Percentiles rank a stretch among this genome's conserved stretches.
phyloP scores from a whole-genome alignment of 768 basidiomycete genomes.

The Lactifluus subvellereus region DNA sequence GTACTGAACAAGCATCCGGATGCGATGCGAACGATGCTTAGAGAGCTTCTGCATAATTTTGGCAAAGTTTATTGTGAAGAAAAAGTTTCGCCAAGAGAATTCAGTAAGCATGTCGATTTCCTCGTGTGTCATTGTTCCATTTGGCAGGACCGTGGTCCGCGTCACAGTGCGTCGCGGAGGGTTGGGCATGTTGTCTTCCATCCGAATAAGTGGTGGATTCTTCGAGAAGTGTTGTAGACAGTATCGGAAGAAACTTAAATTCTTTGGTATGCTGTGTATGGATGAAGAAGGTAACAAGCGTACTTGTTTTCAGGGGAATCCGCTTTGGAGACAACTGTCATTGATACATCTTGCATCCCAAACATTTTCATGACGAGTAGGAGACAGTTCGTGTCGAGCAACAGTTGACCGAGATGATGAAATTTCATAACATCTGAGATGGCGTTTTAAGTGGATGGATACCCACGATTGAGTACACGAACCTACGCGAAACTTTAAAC shows the following conservation, averaged over 20 bases:
- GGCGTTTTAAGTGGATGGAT: slow-evolving; percentile 2
- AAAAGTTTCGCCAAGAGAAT: slow-evolving; percentile 98
- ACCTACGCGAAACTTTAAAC: slow-evolving; percentile 97
- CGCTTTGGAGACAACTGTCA: slow-evolving; percentile 78
- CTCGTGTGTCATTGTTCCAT: slow-evolving; percentile 72
- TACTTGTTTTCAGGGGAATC: slow-evolving; percentile 86
- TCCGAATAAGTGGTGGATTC: slow-evolving; percentile 49
- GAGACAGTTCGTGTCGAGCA: slow-evolving; percentile 93
- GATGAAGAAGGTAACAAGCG: slow-evolving; percentile 21
- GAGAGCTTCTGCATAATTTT: slow-evolving; percentile 98
- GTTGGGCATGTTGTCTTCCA: slow-evolving; percentile 62
- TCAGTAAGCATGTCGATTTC: slow-evolving; percentile 91
- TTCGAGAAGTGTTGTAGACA: slow-evolving; percentile 76
- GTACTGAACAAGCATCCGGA: slow-evolving; percentile 95
- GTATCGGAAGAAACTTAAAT: slow-evolving; percentile 87
- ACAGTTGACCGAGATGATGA: slow-evolving; percentile 91
- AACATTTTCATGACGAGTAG: slow-evolving; percentile 96
- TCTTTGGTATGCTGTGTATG: slow-evolving; percentile 4
- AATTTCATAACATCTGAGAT: slow-evolving; percentile 92
- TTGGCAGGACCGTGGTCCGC: slow-evolving; percentile 54
- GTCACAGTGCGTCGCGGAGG: slow-evolving; percentile 53
- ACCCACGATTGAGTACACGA: not conserved
- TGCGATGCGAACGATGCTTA: slow-evolving; percentile 89
- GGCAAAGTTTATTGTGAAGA: slow-evolving; percentile 93
- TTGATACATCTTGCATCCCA: slow-evolving; percentile 87